Evolutionary conservation across 306 rosid genomes (phyloP), one percentile per base, ranked within the genome.

Genomic region (Adenanthera pavonina): DNA sequence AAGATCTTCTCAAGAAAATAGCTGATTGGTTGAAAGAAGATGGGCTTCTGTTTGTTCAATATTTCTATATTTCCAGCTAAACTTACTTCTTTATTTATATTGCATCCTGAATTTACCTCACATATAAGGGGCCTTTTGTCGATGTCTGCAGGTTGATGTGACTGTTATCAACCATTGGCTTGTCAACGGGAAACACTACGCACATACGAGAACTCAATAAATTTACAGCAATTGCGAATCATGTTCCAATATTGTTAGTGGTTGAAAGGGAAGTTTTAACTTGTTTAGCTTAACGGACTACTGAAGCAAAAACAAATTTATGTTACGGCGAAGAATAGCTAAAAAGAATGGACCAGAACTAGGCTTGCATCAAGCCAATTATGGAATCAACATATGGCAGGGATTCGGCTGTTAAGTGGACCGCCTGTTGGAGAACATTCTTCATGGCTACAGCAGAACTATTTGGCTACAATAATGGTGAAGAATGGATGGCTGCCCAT

Each of bases 11-110:
- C 74, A 89, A 90, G 80, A 95, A 93, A 89, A 95, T 95, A 89
- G 90, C 97, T 78, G 81, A 70, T 49, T 95, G 97, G 99, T 86
- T 93, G 97, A 89, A 93, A 78, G 89, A 89, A 79, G 95, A 93
- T 54, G 48, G 92, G 80, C 90, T 90, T 80, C 88, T 95, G 34
- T 93, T 93, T 88, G 89, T 93, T 84, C 90, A 90, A 68, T 69
- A 91, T 83, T 93, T 95, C 89, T 95, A 95, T 93, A 93, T 78
- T 95, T 91, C 82, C 97, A 95, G 93, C 98, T 93, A 81, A 86
- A 82, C 69, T 65, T 64, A 25, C 30, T 25, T 25, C 30, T 25
- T 25, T 25, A 30, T 53, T 20, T 53, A 9, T 33, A 64, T 47
- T 10, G 47, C 33, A 0, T 51, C 61, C 8, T 33, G 74, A 72